Base-by-base conservation (phyloP, 1,284 basidiomycete genomes). In the Ceratobasidium sp. region DNA sequence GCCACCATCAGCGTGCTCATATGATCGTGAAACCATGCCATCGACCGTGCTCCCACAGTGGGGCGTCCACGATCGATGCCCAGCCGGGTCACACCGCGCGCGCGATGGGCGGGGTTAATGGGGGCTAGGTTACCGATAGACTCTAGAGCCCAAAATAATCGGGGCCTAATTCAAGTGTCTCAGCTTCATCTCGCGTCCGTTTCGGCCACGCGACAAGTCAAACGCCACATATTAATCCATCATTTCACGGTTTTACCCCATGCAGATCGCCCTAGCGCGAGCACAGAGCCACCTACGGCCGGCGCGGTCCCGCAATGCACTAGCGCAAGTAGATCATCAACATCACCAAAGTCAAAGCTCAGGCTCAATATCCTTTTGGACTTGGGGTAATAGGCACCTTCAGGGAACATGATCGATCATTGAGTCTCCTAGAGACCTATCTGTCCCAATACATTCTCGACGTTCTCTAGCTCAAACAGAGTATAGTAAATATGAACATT, bases 241-340 rank as follows among this genome's bases (percentile, higher is more conserved):
- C 18, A 12, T 30, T 30, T 53, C 28, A 30, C 23, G 21, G 50
- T 53, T 30, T 16, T 30, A 2, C 26, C 50, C 50, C 48, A 50
- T 45, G 43, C 18, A 45, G 43, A 45, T 45, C 43, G 43, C 18
- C 43, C 43, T 3, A 18, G 18, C 4, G 16, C 36, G 43, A 23
- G 26, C 48, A 23, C 48, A 28, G 16, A 53, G 2, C 50, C 23
- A 1, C 10, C 50, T 30, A 3, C 21, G 50, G 50, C 23, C 10
- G 26, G 50, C 26, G 50, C 28, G 50, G 23, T 30, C 50, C 50
- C 50, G 50, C 50, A 53, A 53, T 12, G 50, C 50, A 45, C 43
- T 45, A 45, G 43, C 43, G 43, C 43, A n/a, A 8, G 43, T 45
- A 53, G 50, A 53, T 53, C 50, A 52, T 52, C 48, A 45, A 18